phyloP scores from a whole-genome alignment of 2,329 filamentous ascomycete genomes.

The Laburnicola sp. region DNA sequence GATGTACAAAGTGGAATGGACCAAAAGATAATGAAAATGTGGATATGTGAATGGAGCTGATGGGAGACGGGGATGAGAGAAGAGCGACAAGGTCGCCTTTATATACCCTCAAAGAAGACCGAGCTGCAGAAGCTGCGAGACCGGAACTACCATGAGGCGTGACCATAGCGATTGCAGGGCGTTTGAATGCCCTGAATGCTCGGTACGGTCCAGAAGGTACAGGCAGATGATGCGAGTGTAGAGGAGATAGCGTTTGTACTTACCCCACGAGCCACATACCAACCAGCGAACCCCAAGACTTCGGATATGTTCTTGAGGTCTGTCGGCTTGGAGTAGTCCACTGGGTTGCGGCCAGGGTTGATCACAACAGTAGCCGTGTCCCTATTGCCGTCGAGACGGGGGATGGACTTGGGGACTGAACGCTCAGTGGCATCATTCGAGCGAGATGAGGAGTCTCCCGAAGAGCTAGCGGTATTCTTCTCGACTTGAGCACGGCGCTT shows the following conservation, averaged over 20 bases:
- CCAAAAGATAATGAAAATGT: too few species aligned
- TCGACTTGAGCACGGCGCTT: slow-evolving; percentile 41
- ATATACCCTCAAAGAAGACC: neutral
- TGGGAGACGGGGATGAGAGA: neutral
- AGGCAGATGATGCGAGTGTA: neutral
- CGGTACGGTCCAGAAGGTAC: neutral
- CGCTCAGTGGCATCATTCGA: slow-evolving; percentile 32
- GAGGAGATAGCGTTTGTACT: slow-evolving; percentile 26
- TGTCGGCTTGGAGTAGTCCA: slow-evolving; percentile 32
- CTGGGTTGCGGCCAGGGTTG: slow-evolving; percentile 1
- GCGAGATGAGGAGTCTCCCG: slow-evolving; percentile 28
- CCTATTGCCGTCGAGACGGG: slow-evolving; percentile 41
- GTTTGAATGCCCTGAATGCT: slow-evolving; percentile 6
- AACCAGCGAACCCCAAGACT: slow-evolving; percentile 39
- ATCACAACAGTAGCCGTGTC: slow-evolving; percentile 30
- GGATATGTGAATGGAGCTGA: neutral
- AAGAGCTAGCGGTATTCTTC: slow-evolving; percentile 30
- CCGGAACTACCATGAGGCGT: too few species aligned
- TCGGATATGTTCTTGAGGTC: slow-evolving; percentile 45
- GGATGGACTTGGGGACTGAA: slow-evolving; percentile 33
- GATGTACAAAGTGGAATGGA: slow-evolving; percentile 1
- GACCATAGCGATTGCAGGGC: neutral
- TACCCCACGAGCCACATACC: slow-evolving; percentile 44
- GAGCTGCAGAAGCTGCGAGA: neutral
- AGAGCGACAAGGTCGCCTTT: too few species aligned